These are phyloP conservation scores for Naganishia vaughanmartiniae DNA, from an alignment of 768 basidiomycete genomes.

Conservation along the genomic window DNA sequence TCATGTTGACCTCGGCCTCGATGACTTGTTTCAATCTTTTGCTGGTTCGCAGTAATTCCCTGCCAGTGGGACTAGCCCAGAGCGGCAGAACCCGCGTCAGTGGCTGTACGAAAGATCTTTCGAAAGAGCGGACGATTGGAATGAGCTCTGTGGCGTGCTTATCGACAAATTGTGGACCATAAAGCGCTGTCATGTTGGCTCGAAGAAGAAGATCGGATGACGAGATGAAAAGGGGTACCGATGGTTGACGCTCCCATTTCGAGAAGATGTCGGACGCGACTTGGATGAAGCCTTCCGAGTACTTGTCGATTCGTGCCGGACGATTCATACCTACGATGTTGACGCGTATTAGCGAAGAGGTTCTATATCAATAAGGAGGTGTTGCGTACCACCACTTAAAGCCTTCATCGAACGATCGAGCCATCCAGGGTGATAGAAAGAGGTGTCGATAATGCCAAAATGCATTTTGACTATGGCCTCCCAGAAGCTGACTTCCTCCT, in stretches of 20 bases:
- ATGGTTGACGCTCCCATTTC: neutral
- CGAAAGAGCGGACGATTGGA: conserved; percentile 11
- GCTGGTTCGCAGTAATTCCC: neutral
- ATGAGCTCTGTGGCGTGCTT: conserved; percentile 15
- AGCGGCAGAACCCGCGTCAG: conserved; percentile 12
- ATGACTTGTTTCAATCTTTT: conserved; percentile 17
- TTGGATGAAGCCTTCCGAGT: neutral
- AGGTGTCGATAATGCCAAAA: conserved; percentile 16
- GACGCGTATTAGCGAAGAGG: neutral
- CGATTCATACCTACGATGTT: conserved; percentile 1
- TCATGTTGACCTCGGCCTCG: conserved; percentile 11
- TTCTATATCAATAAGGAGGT: neutral
- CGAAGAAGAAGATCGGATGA: conserved; percentile 7
- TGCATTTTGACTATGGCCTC: conserved; percentile 19
- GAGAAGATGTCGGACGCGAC: neutral
- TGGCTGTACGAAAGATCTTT: neutral
- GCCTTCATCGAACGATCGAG: conserved; percentile 8
- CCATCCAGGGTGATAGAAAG: conserved; percentile 19
- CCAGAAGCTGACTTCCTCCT: conserved; percentile 24
- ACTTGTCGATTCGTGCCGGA: conserved; percentile 1
- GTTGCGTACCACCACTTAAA: neutral
- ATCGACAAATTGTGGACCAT: conserved; percentile 12
- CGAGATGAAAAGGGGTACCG: conserved; percentile 1
- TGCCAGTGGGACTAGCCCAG: conserved; percentile 21
- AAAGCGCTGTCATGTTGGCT: conserved; percentile 24